phyloP scores from a whole-genome alignment of 129 eudicot species.

The Centaurea solstitialis region DNA sequence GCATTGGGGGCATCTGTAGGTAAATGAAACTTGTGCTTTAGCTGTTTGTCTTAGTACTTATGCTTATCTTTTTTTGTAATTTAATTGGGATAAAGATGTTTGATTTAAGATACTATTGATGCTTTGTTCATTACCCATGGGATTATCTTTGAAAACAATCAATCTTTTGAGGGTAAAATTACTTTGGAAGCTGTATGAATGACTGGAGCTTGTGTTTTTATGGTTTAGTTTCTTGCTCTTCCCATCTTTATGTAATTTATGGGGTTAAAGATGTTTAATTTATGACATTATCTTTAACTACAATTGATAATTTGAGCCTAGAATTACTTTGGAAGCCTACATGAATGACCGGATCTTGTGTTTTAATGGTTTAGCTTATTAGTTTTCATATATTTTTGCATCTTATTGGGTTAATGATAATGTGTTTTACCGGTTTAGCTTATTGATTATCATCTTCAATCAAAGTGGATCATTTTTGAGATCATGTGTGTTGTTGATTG shows the following conservation, averaged over 20 bases:
- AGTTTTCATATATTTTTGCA: conserved; percentile 2
- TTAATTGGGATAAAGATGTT: conserved; percentile 16
- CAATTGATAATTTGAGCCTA: conserved; percentile 1
- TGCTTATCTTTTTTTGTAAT: neutral
- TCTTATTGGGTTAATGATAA: conserved; percentile 12
- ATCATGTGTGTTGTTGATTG: neutral
- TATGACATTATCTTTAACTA: conserved; percentile 4
- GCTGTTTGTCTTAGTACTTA: neutral
- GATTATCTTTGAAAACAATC: no score
- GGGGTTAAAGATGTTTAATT: conserved; percentile 19
- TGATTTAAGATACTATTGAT: conserved; percentile 13
- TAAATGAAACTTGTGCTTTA: conserved; percentile 21
- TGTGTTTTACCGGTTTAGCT: neutral
- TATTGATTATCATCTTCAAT: neutral
- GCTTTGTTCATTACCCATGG: conserved; percentile 14
- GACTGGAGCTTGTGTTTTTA: neutral
- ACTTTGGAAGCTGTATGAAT: neutral
- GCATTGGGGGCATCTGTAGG: conserved; percentile 22
- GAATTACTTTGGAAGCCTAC: neutral
- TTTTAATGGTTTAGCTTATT: conserved; percentile 5
- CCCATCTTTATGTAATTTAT: conserved; percentile 8
- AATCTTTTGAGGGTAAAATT: conserved; percentile 12
- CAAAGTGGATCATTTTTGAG: neutral
- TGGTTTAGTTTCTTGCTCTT: neutral
- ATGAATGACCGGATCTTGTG: neutral